phyloP scores from a whole-genome alignment of 225 moss, liverwort and hornwort genomes.

The Polytrichum commune region DNA sequence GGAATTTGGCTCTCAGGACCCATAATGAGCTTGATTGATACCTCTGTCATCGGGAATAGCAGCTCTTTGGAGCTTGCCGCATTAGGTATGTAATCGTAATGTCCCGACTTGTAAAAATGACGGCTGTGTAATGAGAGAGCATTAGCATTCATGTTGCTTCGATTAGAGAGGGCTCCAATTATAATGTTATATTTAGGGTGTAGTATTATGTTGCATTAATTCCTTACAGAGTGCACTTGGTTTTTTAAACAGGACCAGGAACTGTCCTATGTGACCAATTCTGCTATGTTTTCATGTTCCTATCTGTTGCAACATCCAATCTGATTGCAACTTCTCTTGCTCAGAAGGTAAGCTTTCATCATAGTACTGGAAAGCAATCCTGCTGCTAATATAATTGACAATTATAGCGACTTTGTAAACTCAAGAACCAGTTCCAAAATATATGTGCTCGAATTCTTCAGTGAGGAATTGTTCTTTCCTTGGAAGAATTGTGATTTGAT shows the following conservation, averaged over 20 bases:
- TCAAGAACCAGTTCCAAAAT: too few species aligned
- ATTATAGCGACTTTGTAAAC: too few species aligned
- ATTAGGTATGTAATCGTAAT: conserved; percentile 45
- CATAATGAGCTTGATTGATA: conserved; percentile 91
- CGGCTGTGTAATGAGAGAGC: too few species aligned
- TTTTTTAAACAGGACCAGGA: conserved; percentile 64
- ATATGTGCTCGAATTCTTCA: too few species aligned
- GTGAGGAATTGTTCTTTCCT: too few species aligned
- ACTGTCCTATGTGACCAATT: conserved; percentile 85
- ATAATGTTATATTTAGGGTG: too few species aligned
- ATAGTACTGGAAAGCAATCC: neutral
- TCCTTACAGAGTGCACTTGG: neutral
- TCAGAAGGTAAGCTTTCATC: conserved; percentile 48
- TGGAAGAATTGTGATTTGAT: too few species aligned
- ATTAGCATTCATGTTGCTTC: too few species aligned
- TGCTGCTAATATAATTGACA: neutral
- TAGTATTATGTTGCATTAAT: too few species aligned
- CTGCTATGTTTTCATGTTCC: conserved; percentile 86
- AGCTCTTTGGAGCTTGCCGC: conserved; percentile 92
- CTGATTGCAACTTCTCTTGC: conserved; percentile 87
- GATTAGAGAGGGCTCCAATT: too few species aligned
- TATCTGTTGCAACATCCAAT: conserved; percentile 92
- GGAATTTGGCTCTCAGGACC: conserved; percentile 96
- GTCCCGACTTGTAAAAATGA: too few species aligned
- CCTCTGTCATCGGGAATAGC: conserved; percentile 84